Base-by-base conservation (phyloP, 2,329 filamentous ascomycete species). In the Neopestalotiopsis sp. region DNA sequence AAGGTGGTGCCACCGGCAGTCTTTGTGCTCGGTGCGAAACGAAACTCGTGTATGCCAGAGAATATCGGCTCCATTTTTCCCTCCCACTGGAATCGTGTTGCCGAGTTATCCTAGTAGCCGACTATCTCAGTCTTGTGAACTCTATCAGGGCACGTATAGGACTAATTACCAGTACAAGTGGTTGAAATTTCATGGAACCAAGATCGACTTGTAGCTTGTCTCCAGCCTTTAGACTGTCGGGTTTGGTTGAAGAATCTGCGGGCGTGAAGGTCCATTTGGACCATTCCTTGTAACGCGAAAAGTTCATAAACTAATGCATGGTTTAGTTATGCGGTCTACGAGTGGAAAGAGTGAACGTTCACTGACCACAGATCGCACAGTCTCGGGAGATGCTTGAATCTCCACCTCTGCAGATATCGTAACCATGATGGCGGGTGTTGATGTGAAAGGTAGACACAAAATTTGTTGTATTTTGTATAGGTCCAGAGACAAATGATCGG, bases 341-440 rank as follows among this genome's bases (percentile, higher is more conserved):
- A 34, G 17, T 34, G 38, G 10, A 34, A 63, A 17, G 4, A 42
- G 24, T 28, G 20, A 17, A 4, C 53, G 14, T 40, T 20, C 6
- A 61, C 32, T 30, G 9, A 67, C 66, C 56, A 67, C 66, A 32
- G 66, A 24, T 53, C 66, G 32, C 14, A 67, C 66, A 24, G 42
- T 17, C 4, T 59, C 66, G n/a, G 66, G 66, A 9, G 58, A 62
- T 17, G 66, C 66, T 38, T 61, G 57, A 17, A 67, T 67, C 32
- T 67, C 66, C 38, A 67, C 32, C n/a, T 67, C 40, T 12, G 66
- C 58, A 13, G 58, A 28, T 24, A 67, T 53, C 1, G n/a, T 53
- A n/a, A 34, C 66, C 66, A 67, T 67, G 61, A 7, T 64, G 34
- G 14, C 12, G 34, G 34, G 3, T 7, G 10, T 38, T 7, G 57